Conservation (phyloP, 306 rosid species). For the Clitoria ternatea region DNA sequence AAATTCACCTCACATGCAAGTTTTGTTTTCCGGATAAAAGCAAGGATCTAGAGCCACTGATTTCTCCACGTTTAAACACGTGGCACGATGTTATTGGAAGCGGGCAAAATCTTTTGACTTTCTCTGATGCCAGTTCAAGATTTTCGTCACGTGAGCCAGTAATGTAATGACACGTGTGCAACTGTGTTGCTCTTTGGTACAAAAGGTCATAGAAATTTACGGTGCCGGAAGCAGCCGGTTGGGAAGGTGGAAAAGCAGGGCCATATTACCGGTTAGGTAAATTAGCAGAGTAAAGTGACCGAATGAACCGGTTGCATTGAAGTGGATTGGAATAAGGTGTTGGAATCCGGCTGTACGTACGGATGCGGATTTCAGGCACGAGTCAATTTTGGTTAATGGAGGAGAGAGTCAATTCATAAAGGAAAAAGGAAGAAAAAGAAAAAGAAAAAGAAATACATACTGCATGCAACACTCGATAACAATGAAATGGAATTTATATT, state of each 20-base stretch:
- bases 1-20: slow-evolving; percentile 56
- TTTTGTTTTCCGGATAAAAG: slow-evolving; percentile 4
- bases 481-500: not conserved
- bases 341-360: slow-evolving; percentile 47
- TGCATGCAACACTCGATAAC: not conserved
- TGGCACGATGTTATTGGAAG: not conserved
- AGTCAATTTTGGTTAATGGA: slow-evolving; percentile 39
- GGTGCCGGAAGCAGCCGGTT: slow-evolving; percentile 1
- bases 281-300: slow-evolving; percentile 14
- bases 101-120: not conserved
- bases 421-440: not conserved
- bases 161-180: not conserved
- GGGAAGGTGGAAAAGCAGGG: slow-evolving; percentile 26
- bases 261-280: slow-evolving; percentile 33
- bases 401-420: slow-evolving; percentile 33
- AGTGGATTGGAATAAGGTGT: slow-evolving; percentile 34
- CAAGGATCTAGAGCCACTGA: slow-evolving; percentile 7
- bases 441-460: not conserved
- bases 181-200: not conserved
- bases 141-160: not conserved
- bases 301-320: slow-evolving; percentile 32
- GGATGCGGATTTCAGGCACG: slow-evolving; percentile 36
- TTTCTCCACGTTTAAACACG: not conserved
- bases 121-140: not conserved
- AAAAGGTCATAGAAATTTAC: not conserved